Evolutionary conservation across 1,284 basidiomycete species (phyloP), one percentile per base, ranked within the genome.

Genomic region (Naganishia sp.): DNA sequence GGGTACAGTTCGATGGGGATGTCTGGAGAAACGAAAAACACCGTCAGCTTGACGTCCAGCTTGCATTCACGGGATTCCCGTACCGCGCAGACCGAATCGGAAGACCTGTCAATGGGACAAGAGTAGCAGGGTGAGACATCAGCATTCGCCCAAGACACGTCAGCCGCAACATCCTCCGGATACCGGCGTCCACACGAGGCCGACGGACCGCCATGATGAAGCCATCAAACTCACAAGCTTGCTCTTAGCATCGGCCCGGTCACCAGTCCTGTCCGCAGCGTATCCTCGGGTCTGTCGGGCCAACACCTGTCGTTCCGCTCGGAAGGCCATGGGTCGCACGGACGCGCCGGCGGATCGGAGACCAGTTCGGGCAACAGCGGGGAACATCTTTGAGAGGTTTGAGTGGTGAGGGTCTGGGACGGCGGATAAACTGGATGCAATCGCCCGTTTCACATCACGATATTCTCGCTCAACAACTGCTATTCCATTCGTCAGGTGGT

Each of bases 1-100:
- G 78, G 78, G 71, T 79, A 80, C 31, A 79, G 74, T 72, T 80
- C 78, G 63, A 78, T 74, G 57, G 78, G 78, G 57, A 80, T 73
- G 70, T 80, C 78, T 79, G 63, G 28, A 28, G 25, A 51, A 32
- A 15, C 18, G n/a, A 15, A n/a, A 46, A 31, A 39, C 2, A 10
- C 35, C 35, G 13, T 39, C 35, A 39, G 35, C 35, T 5, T 39
- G 28, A 23, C 10, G 15, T 43, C 21, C 25, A 17, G 23, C 35
- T 21, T 47, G 13, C 31, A 3, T 23, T 1, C 18, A 17, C 17
- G 17, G 2, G 1, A 10, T 18, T 28, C 18, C 5, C 69, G 61
- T 51, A 72, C 72, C 73, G 69, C 72, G 73, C 52, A 77, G 67
- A 58, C 77, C 77, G 64, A 79, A 76, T 73, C 78, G 73, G 77